Percentiles rank a stretch among this genome's conserved stretches.
phyloP scores from a whole-genome alignment of 345 rosid genomes.

The Salix dunnii region DNA sequence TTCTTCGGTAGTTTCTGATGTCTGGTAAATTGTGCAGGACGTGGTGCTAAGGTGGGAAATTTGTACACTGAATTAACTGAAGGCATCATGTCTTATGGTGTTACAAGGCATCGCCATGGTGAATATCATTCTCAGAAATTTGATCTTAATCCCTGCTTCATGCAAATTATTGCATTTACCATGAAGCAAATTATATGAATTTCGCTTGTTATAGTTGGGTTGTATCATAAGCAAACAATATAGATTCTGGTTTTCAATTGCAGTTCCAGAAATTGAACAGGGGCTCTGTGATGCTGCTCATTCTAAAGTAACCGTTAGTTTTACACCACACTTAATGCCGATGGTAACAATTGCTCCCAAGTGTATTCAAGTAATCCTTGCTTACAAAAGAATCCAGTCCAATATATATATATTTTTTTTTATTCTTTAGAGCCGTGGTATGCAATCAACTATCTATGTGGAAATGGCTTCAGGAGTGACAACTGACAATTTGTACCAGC shows the following conservation, averaged over 20 bases:
- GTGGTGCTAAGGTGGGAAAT: conserved; percentile 86
- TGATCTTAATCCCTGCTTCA: neutral
- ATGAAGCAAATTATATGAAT: neutral
- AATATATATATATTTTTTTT: conserved; percentile 4
- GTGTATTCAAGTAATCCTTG: conserved; percentile 1
- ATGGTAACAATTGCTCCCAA: conserved; percentile 50
- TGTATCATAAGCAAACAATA: conserved; percentile 1
- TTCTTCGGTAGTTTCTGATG: conserved; percentile 9
- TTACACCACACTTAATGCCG: conserved; percentile 98
- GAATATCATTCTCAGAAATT: conserved; percentile 15
- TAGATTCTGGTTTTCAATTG: conserved; percentile 24
- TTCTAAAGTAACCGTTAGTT: conserved; percentile 80
- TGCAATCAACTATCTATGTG: conserved; percentile 90
- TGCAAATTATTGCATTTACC: neutral
- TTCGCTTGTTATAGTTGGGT: neutral
- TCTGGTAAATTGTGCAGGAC: conserved; percentile 52
- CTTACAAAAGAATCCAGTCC: neutral
- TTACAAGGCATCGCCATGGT: conserved; percentile 95
- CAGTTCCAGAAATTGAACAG: conserved; percentile 98
- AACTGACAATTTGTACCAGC: conserved; percentile 57
- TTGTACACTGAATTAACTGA: conserved; percentile 82
- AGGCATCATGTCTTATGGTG: conserved; percentile 90
- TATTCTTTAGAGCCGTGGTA: conserved; percentile 72
- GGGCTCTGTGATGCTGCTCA: conserved; percentile 72
- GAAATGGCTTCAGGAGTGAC: conserved; percentile 72